Conservation (phyloP, 495 filamentous ascomycete genomes). For the Talaromyces ruber region DNA sequence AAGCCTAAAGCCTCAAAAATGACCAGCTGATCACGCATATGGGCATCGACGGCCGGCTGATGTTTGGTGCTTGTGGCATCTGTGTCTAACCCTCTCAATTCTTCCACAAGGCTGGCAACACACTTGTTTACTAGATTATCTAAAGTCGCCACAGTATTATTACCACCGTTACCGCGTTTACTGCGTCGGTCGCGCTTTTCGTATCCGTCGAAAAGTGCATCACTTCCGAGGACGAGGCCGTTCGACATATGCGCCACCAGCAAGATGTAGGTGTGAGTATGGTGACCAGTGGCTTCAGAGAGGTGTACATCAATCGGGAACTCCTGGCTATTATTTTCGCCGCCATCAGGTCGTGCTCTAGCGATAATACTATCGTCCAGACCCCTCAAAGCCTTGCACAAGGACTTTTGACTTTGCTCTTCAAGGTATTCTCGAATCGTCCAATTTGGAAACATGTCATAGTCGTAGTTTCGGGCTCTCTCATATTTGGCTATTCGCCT, state of each 20-base stretch:
- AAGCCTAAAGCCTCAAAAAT: constrained; percentile 67
- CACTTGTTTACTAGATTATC: constrained; percentile 35
- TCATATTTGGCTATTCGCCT: background rate
- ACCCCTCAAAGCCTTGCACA: constrained; percentile 5
- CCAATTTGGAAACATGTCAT: background rate
- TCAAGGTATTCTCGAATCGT: constrained; percentile 13
- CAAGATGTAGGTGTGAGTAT: constrained; percentile 59
- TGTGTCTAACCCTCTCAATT: constrained; percentile 29
- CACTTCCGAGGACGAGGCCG: constrained; percentile 56
- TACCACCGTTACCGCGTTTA: constrained; percentile 6
- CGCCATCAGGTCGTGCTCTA: background rate
- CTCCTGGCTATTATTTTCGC: constrained; percentile 7
- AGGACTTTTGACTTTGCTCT: constrained; percentile 1
- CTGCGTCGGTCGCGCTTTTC: constrained; percentile 9
- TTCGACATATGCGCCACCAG: constrained; percentile 59
- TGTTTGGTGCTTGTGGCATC: background rate
- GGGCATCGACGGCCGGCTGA: constrained; percentile 50
- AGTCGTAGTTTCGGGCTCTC: background rate
- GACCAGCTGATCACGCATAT: constrained; percentile 72
- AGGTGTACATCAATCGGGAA: constrained; percentile 36
- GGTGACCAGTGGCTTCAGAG: constrained; percentile 49
- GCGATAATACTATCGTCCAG: background rate
- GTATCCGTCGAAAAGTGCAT: constrained; percentile 49
- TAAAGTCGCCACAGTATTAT: constrained; percentile 5
- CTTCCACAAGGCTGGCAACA: constrained; percentile 47